phyloP scores from a whole-genome alignment of 371 early-diverging fungal species.

The Apophysomyces trapeziformis region DNA sequence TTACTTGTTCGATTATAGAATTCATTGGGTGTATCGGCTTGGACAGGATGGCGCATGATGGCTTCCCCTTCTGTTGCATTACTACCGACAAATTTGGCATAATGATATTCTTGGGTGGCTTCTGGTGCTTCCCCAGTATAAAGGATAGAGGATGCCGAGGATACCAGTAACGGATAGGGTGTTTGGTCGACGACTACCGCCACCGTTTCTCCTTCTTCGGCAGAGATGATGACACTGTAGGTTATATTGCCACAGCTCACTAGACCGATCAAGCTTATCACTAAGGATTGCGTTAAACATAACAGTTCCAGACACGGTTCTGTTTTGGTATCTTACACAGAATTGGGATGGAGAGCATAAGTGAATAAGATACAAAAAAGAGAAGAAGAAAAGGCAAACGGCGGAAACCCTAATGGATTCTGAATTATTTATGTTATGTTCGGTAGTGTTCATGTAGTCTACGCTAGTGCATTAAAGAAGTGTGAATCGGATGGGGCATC shows the following conservation, averaged over 20 bases:
- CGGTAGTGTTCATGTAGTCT: no score
- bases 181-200: slow-evolving; percentile 24
- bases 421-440: no score
- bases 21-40: slow-evolving; percentile 20
- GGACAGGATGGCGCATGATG: slow-evolving; percentile 15
- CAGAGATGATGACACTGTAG: slow-evolving; percentile 21
- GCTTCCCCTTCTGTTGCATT: slow-evolving; percentile 8
- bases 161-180: slow-evolving; percentile 10
- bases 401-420: no score
- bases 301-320: no score
- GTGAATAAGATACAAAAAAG: no score
- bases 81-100: slow-evolving; percentile 5
- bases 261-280: no score
- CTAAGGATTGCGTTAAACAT: no score
- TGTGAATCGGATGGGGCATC: no score
- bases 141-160: slow-evolving; percentile 12
- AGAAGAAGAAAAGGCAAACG: no score
- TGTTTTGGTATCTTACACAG: no score
- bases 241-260: not conserved
- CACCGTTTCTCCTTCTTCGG: not conserved
- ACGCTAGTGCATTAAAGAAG: no score
- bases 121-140: slow-evolving; percentile 23
- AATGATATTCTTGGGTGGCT: slow-evolving; percentile 13
- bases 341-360: no score
- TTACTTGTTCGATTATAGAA: slow-evolving; percentile 25